Conservation (phyloP, 2,329 filamentous ascomycete genomes). For the Sporothrix brunneoviolacea region DNA sequence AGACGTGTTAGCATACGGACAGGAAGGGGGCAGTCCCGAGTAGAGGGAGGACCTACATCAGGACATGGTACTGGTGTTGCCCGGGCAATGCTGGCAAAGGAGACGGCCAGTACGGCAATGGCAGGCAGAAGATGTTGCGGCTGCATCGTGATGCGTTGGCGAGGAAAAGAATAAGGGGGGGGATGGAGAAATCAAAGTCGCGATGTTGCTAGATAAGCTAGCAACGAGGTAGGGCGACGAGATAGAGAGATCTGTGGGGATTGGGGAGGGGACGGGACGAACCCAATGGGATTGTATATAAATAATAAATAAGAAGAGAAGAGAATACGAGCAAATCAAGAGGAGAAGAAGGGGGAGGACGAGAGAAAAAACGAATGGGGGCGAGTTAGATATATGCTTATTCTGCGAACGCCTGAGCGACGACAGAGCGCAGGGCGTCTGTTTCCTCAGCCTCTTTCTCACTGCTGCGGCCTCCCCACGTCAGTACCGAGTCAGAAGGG, state of each 20-base stretch:
- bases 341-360: slow-evolving; percentile 21
- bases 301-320: slow-evolving; percentile 12
- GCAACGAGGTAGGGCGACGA: no score
- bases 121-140: slow-evolving; percentile 20
- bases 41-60: slow-evolving; percentile 26
- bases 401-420: no score
- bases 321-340: no score
- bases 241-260: no score
- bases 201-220: no score
- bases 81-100: slow-evolving; percentile 22
- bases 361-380: slow-evolving; percentile 15
- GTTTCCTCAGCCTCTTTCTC: no score
- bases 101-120: slow-evolving; percentile 20
- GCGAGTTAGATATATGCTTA: no score
- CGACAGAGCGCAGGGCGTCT: no score
- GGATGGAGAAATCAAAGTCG: neutral
- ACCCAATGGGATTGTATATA: neutral
- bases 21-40: neutral
- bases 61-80: slow-evolving; percentile 34
- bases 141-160: slow-evolving; percentile 20
- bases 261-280: neutral
- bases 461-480: no score
- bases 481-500: no score
- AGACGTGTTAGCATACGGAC: neutral
- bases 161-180: neutral